A percentile compares a stretch with the other conserved stretches of the same genome.
These are phyloP conservation scores for Chalciporus sphaerocephalus DNA, from an alignment of 768 basidiomycete genomes.

Conservation along the genomic window DNA sequence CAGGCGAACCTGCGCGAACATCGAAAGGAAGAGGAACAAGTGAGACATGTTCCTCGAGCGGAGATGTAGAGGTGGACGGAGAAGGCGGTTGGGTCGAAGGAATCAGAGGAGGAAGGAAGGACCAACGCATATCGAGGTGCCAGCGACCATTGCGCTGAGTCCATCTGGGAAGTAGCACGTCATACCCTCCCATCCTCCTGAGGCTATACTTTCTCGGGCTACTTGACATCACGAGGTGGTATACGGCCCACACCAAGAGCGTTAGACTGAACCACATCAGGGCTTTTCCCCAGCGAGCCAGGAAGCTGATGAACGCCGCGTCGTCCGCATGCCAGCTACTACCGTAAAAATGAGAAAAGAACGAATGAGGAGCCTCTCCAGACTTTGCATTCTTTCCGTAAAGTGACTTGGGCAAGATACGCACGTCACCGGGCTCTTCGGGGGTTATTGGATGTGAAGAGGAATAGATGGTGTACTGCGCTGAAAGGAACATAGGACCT, in stretches of 20 bases:
- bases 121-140: conserved; percentile 64
- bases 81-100: conserved; percentile 40
- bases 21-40: conserved; percentile 64
- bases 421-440: conserved; percentile 61
- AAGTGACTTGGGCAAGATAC: conserved; percentile 91
- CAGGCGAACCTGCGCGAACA: conserved; percentile 53
- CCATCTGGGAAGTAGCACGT: conserved; percentile 73
- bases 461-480: conserved; percentile 86
- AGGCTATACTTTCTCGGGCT: conserved; percentile 59
- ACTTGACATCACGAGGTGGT: conserved; percentile 51
- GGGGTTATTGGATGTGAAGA: conserved; percentile 57
- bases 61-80: conserved; percentile 46
- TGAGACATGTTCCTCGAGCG: conserved; percentile 45
- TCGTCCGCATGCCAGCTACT: conserved; percentile 99
- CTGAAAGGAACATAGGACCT: conserved; percentile 97
- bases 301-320: conserved; percentile 93
- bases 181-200: conserved; percentile 66
- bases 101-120: conserved; percentile 42
- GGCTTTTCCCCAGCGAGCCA: conserved; percentile 81
- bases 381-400: conserved; percentile 94
- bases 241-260: conserved; percentile 65
- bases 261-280: conserved; percentile 82
- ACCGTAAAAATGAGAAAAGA: conserved; percentile 97
- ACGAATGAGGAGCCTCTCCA: conserved; percentile 81
- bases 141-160: conserved; percentile 66